Evolutionary conservation across 352 stramenopile species (phyloP).

Genomic region (Blastocystis sp.): DNA sequence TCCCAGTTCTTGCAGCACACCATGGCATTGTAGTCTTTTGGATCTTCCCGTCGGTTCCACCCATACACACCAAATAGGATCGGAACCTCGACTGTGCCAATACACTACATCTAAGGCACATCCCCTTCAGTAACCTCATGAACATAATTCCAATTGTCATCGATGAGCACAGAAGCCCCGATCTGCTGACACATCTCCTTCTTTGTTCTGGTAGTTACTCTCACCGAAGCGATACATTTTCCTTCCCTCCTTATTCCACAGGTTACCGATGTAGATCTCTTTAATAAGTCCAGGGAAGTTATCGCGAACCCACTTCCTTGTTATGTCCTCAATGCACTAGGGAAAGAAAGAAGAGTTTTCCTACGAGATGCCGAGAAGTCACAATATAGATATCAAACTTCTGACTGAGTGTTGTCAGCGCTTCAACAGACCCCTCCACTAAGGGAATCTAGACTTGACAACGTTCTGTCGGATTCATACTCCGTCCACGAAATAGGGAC

Average conservation of each 20-base stretch:
- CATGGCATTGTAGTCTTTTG: conserved; percentile 40
- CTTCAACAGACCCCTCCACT: conserved; percentile 26
- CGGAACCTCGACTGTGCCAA: background rate
- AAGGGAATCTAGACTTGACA: conserved; percentile 18
- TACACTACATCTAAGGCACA: background rate
- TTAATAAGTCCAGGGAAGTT: conserved; percentile 42
- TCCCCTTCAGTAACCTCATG: background rate
- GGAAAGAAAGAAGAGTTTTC: background rate
- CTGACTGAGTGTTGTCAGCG: background rate
- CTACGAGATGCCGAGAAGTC: conserved; percentile 9
- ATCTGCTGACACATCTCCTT: conserved; percentile 45
- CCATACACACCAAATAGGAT: conserved; percentile 54
- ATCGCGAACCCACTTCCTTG: background rate
- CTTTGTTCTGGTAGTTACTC: conserved; percentile 12
- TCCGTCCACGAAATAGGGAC: conserved; percentile 27
- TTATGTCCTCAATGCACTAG: conserved; percentile 43
- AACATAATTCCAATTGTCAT: conserved; percentile 59
- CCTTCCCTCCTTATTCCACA: conserved; percentile 20
- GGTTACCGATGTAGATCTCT: conserved; percentile 25
- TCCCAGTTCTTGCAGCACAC: conserved; percentile 40
- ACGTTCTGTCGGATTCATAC: background rate
- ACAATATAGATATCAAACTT: conserved; percentile 59
- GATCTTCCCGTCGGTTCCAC: conserved; percentile 29
- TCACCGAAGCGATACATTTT: background rate
- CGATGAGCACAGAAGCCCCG: conserved; percentile 37